Conservation (phyloP, 345 rosid species). For the Brassica carinata region DNA sequence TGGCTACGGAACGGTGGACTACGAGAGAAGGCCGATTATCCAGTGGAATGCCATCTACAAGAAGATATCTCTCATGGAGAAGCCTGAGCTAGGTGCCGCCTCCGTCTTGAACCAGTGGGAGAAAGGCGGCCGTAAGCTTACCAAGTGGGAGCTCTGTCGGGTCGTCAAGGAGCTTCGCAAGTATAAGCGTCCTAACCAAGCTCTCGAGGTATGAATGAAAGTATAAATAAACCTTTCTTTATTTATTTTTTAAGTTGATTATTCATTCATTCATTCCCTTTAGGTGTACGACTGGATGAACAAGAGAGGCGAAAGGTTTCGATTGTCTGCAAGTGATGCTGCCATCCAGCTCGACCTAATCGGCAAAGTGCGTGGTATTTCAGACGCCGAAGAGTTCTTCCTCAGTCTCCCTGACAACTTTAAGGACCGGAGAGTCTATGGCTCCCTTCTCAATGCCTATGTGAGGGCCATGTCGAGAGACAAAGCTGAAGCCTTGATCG, state of each 20-base stretch:
- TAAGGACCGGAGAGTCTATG: conserved; percentile 82
- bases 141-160: conserved; percentile 89
- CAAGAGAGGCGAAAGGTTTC: conserved; percentile 69
- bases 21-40: conserved; percentile 68
- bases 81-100: conserved; percentile 74
- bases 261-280: neutral
- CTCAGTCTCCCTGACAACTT: conserved; percentile 51
- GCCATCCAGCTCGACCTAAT: conserved; percentile 92
- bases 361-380: conserved; percentile 75
- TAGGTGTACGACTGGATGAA: conserved; percentile 94
- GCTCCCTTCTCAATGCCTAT: conserved; percentile 83
- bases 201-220: conserved; percentile 67
- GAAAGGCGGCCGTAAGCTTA: conserved; percentile 62
- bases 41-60: conserved; percentile 81
- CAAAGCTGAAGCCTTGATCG: conserved; percentile 70
- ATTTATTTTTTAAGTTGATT: too few species aligned
- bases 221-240: too few species aligned
- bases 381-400: conserved; percentile 74
- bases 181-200: conserved; percentile 65
- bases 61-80: conserved; percentile 74
- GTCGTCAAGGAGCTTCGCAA: conserved; percentile 91
- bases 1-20: conserved; percentile 75
- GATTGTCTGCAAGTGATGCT: conserved; percentile 76
- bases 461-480: conserved; percentile 61
- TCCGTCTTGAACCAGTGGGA: conserved; percentile 72